These are phyloP conservation scores for Atalantia buxifolia DNA, from an alignment of 345 rosid genomes.

Conservation along the genomic window DNA sequence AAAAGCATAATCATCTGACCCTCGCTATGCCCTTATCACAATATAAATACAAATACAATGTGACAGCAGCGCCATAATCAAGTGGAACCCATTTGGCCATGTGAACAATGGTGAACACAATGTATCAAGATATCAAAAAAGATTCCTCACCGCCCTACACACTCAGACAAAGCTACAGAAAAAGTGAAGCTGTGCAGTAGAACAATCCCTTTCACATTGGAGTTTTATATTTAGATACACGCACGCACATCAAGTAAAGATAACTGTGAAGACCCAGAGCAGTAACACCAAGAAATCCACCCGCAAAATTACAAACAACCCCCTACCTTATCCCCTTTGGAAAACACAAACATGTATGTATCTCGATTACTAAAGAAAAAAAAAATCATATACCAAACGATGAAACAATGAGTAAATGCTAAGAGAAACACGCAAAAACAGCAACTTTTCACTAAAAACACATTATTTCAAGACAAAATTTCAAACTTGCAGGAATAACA, in stretches of 20 bases:
- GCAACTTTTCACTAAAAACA: neutral
- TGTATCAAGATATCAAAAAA: slow-evolving; percentile 7
- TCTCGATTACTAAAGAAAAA: neutral
- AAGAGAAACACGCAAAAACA: neutral
- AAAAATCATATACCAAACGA: neutral
- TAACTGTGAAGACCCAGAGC: neutral
- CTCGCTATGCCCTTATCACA: neutral
- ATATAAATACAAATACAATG: neutral
- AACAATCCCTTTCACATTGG: neutral
- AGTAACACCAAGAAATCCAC: neutral
- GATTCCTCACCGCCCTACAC: neutral
- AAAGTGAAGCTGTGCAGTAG: neutral
- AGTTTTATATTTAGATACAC: neutral
- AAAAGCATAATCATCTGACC: neutral
- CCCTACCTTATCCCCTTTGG: neutral
- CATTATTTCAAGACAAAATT: neutral
- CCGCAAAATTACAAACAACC: neutral
- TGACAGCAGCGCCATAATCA: neutral
- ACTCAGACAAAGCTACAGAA: neutral
- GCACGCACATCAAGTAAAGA: neutral
- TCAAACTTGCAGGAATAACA: neutral
- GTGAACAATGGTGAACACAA: slow-evolving; percentile 4
- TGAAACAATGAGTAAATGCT: neutral
- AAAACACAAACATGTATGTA: neutral
- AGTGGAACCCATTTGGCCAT: slow-evolving; percentile 13